Evolutionary conservation across 768 basidiomycete species (phyloP).

Genomic region (Mycena olivaceomarginata): DNA sequence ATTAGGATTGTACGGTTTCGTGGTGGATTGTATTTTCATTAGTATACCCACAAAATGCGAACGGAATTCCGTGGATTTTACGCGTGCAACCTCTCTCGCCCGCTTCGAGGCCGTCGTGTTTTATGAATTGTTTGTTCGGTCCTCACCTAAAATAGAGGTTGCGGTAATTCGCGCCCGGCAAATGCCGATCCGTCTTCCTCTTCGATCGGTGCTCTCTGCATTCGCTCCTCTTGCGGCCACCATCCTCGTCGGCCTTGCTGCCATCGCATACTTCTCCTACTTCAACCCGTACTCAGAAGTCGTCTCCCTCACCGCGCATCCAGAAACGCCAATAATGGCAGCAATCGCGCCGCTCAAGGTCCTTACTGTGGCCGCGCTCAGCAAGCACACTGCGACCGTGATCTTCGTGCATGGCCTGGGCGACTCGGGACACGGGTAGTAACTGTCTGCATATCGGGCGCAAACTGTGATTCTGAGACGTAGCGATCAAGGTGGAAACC

Average conservation of each 20-base stretch:
- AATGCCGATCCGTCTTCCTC: constrained; percentile 9
- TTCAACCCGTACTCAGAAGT: constrained; percentile 4
- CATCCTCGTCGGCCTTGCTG: constrained; percentile 43
- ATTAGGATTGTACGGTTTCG: too few species aligned
- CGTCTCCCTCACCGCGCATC: not conserved
- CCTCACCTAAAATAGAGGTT: too few species aligned
- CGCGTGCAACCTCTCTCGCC: too few species aligned
- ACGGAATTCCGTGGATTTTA: too few species aligned
- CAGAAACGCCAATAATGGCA: constrained; percentile 53
- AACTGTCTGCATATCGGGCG: not conserved
- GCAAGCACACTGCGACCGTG: constrained; percentile 89
- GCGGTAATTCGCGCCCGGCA: not conserved
- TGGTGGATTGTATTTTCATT: too few species aligned
- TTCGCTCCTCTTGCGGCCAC: constrained; percentile 16
- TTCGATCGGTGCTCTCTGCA: not conserved
- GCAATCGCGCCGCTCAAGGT: constrained; percentile 63
- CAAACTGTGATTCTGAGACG: constrained; percentile 44
- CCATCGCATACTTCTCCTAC: constrained; percentile 41
- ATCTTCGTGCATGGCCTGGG: constrained; percentile 81
- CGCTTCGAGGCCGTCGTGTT: too few species aligned
- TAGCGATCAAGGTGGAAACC: constrained; percentile 71
- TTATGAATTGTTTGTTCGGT: too few species aligned
- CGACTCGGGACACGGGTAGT: not conserved
- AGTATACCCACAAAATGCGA: too few species aligned
- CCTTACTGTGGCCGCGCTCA: constrained; percentile 71